Conservation (phyloP, 805 yeast species). For the Saccharomyces kudriavzevii region DNA sequence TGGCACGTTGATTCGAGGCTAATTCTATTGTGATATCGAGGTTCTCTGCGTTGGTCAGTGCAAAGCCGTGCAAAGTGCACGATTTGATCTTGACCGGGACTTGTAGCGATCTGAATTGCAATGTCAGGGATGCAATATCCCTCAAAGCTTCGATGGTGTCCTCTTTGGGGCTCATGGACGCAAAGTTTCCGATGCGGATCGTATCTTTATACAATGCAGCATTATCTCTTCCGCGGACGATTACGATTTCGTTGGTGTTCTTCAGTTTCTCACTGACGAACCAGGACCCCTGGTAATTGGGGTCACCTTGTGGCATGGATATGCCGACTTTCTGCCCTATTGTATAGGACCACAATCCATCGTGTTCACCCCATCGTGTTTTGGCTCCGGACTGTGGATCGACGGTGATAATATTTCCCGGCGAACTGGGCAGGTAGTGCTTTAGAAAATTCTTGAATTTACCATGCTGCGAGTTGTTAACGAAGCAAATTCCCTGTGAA, state of each 20-base stretch:
- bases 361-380: conserved; percentile 67
- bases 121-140: conserved; percentile 26
- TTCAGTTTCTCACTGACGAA: conserved; percentile 65
- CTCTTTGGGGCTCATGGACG: conserved; percentile 10
- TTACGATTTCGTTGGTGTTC: conserved; percentile 63
- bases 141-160: conserved; percentile 3
- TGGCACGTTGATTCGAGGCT: conserved; percentile 48
- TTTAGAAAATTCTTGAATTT: conserved; percentile 63
- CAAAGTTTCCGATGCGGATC: conserved; percentile 36
- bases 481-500: conserved; percentile 93
- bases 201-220: conserved; percentile 42
- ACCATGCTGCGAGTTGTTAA: conserved; percentile 49
- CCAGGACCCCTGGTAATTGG: conserved; percentile 72
- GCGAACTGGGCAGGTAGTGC: conserved; percentile 63
- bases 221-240: conserved; percentile 63
- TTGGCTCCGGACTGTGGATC: conserved; percentile 47
- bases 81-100: conserved; percentile 37
- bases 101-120: conserved; percentile 74
- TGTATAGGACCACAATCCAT: conserved; percentile 92
- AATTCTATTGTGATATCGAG: conserved; percentile 33
- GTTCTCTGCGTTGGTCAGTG: conserved; percentile 5
- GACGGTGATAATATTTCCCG: conserved; percentile 65
- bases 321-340: conserved; percentile 73
- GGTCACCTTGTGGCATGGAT: conserved; percentile 85
- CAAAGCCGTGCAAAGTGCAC: conserved; percentile 10